Evolutionary conservation across 768 basidiomycete species (phyloP), one percentile per base, ranked within the genome.

Genomic region (Lentinula edodes): DNA sequence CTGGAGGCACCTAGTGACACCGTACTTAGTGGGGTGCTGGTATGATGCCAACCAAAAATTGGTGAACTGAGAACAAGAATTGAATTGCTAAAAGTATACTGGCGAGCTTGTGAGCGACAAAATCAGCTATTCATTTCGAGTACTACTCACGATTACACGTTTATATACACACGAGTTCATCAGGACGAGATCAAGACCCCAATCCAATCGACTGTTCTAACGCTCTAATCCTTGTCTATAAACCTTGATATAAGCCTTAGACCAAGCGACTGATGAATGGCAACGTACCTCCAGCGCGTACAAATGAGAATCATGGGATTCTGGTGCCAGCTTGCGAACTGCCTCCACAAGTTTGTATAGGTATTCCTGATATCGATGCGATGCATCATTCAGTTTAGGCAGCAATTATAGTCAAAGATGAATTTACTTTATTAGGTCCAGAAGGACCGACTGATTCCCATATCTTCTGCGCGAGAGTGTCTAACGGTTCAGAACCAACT

Each of bases 401-500:
- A 18, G 16, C 1, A 23, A 13, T 15, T 36, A 20, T 5, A n/a
- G 58, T 23, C 45, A 45, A 34, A 15, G 15, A 3, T 8, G n/a
- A 28, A 61, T 52, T 1, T 45, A 90, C 94, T 78, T 94, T 95
- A 77, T 98, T 98, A 2, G 77, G 83, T 0, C 95, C 95, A 0
- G 95, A 97, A 0, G 95, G 94, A 0, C 95, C 95, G 0, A 85
- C 80, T 0, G 90, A 87, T 28, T 73, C 72, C 82, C 86, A 89
- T 54, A 98, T 96, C 3, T 77, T 77, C 36, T 80, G 67, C 0
- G 93, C 86, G 4, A 95, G 83, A 2, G 66, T 60, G 42, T 86
- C 83, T n/a, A 94, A 74, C 0, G 89, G 85, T 70, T 95, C 91
- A 6, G 89, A 87, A 2, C 92, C 95, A 52, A 93, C 95, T 95